Evolutionary conservation across 352 stramenopile genomes (phyloP).

Genomic region (Peronospora belbahrii): DNA sequence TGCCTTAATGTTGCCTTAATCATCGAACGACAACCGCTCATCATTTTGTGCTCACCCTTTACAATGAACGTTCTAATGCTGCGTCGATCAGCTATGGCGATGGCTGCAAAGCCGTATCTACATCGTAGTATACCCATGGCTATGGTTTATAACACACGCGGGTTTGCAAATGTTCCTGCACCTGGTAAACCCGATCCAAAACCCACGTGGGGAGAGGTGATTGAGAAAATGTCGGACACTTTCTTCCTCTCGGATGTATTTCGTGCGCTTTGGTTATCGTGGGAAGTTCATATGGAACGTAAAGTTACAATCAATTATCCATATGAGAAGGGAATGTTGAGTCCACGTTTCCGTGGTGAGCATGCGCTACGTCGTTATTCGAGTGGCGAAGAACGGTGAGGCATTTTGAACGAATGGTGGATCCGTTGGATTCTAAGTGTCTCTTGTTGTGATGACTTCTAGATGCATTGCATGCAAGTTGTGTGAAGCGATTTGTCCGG

Average conservation of each 20-base stretch:
- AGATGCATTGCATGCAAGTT: conserved; percentile 99
- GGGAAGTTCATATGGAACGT: conserved; percentile 75
- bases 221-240: conserved; percentile 76
- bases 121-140: conserved; percentile 5
- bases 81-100: conserved; percentile 44
- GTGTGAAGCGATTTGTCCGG: conserved; percentile 98
- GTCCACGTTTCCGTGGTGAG: conserved; percentile 97
- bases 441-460: conserved; percentile 5
- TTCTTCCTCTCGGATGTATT: conserved; percentile 83
- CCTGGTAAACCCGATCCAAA: conserved; percentile 34
- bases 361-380: conserved; percentile 97
- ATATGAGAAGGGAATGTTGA: conserved; percentile 96
- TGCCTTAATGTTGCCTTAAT: no score
- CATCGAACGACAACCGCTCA: no score
- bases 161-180: conserved; percentile 27
- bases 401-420: conserved; percentile 1
- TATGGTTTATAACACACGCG: conserved; percentile 11
- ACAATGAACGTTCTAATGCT: conserved; percentile 47
- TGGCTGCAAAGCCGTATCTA: conserved; percentile 27
- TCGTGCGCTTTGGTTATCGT: conserved; percentile 70
- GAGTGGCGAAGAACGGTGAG: conserved; percentile 95
- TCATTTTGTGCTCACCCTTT: no score
- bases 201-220: conserved; percentile 56
- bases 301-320: conserved; percentile 99
- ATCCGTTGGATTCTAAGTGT: conserved; percentile 9